These are phyloP conservation scores for Leccinum variabile DNA, from an alignment of 1,284 basidiomycete species.

Conservation along the genomic window DNA sequence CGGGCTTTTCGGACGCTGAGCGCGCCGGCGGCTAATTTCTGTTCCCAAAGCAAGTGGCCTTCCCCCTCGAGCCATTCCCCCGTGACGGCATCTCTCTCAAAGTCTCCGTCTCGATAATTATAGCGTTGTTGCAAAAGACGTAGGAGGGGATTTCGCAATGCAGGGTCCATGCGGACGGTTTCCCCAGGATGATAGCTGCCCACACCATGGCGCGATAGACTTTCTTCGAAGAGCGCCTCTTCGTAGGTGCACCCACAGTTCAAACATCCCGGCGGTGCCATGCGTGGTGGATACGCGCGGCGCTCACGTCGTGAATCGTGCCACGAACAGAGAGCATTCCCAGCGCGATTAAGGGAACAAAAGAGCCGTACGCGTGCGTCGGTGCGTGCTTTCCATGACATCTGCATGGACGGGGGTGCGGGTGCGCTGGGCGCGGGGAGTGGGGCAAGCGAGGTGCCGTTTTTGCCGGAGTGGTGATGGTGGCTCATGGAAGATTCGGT, in stretches of 20 bases:
- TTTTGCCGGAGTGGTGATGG: slow-evolving; percentile 15
- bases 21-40: slow-evolving; percentile 45
- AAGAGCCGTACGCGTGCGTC: slow-evolving; percentile 66
- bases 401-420: slow-evolving; percentile 42
- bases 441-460: slow-evolving; percentile 12
- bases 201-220: slow-evolving; percentile 70
- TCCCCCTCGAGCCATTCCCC: slow-evolving; percentile 68
- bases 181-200: slow-evolving; percentile 82
- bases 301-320: slow-evolving; percentile 82
- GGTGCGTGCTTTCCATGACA: slow-evolving; percentile 68
- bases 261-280: slow-evolving; percentile 71
- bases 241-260: slow-evolving; percentile 83
- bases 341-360: slow-evolving; percentile 80
- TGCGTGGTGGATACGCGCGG: slow-evolving; percentile 72
- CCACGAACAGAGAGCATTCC: slow-evolving; percentile 84
- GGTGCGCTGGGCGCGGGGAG: slow-evolving; percentile 37
- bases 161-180: slow-evolving; percentile 82
- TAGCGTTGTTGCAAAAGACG: slow-evolving; percentile 68
- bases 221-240: slow-evolving; percentile 82
- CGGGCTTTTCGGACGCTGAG: slow-evolving; percentile 38
- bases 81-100: slow-evolving; percentile 62
- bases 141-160: slow-evolving; percentile 73
- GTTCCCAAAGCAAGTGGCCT: slow-evolving; percentile 62
- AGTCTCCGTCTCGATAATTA: slow-evolving; percentile 80
- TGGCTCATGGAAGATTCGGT: slow-evolving; percentile 27